Base-by-base conservation (phyloP, 495 filamentous ascomycete species). In the Neurospora tetraspora region DNA sequence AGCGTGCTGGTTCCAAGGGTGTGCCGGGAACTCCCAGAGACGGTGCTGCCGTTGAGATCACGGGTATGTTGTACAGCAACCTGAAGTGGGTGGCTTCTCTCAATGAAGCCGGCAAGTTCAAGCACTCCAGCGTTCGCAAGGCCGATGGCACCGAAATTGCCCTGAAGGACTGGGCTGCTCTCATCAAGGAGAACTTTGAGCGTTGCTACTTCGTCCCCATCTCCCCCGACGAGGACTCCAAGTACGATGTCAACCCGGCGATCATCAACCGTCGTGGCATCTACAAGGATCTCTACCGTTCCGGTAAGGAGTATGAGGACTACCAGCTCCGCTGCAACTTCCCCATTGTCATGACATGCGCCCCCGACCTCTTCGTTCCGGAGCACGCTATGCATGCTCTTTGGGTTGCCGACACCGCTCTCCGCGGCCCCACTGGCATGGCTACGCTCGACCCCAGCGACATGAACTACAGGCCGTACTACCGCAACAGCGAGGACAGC, bases 281-380 rank as follows among this genome's bases (percentile, higher is more conserved):
- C 80, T 99, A 98, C 85, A 99, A 98, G 83, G 96, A 99, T 80
- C 85, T 98, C 7, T 97, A 95, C 84, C 89, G 87, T 68, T 94
- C 92, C 61, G 93, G 94, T 68, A 97, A 97, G 80, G 93, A 96
- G 74, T 97, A 94, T 77, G 94, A 98, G 78, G 96, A 99, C 82
- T 99, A 99, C 78, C 96, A 98, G 79, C 89, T 99, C 39, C 92
- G 96, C 12, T 85, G 91, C 72, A 98, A 99, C 81, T 98, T 96
- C 85, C 88, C 94, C 36, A 95, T 99, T 72, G 93, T 96, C 76
- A 98, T 99, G 94, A 89, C 90, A 27, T 95, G 96, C 3, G 94
- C 96, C 0, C 93, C 96, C 0, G 91, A 92, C 18, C 89, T 99
- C 39, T 99, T 99, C 82, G 85, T 89, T 37, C 87, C 91, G 2